Conservation (phyloP, 129 eudicot genomes). For the Chrysanthemum seticuspe region DNA sequence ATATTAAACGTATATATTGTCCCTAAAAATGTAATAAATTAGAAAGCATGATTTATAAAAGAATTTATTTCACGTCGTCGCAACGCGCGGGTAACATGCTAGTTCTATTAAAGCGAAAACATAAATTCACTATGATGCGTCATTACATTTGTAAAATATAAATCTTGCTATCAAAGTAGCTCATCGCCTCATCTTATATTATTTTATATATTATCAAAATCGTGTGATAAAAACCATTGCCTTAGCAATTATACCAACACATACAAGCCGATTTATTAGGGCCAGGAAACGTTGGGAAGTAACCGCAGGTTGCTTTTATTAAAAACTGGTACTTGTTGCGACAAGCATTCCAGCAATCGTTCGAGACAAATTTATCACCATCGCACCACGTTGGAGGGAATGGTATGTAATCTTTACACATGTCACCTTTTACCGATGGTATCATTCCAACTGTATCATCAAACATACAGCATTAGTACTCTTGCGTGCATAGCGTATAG, state of each 20-base stretch:
- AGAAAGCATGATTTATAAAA: too few species aligned
- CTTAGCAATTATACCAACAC: slow-evolving; percentile 19
- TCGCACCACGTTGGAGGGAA: slow-evolving; percentile 11
- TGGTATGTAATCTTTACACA: neutral
- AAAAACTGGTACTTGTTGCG: neutral
- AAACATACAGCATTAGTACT: neutral
- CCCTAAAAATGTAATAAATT: too few species aligned
- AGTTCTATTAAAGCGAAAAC: too few species aligned
- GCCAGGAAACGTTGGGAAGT: neutral
- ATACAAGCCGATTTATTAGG: slow-evolving; percentile 11
- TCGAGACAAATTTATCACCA: neutral
- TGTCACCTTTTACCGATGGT: neutral
- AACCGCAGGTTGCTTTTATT: slow-evolving; percentile 9
- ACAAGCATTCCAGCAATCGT: slow-evolving; percentile 22
- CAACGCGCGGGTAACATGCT: too few species aligned
- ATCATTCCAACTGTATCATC: slow-evolving; percentile 13
- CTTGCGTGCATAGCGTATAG: neutral
- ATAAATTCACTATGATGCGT: too few species aligned
- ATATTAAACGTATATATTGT: too few species aligned
- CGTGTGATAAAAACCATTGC: neutral
- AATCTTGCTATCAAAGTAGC: too few species aligned
- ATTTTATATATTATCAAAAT: neutral
- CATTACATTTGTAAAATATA: too few species aligned
- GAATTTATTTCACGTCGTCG: too few species aligned
- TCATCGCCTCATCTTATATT: too few species aligned